These are phyloP conservation scores for Ceratocystiopsis sp. DNA, from an alignment of 2,329 filamentous ascomycete genomes.

Conservation along the genomic window DNA sequence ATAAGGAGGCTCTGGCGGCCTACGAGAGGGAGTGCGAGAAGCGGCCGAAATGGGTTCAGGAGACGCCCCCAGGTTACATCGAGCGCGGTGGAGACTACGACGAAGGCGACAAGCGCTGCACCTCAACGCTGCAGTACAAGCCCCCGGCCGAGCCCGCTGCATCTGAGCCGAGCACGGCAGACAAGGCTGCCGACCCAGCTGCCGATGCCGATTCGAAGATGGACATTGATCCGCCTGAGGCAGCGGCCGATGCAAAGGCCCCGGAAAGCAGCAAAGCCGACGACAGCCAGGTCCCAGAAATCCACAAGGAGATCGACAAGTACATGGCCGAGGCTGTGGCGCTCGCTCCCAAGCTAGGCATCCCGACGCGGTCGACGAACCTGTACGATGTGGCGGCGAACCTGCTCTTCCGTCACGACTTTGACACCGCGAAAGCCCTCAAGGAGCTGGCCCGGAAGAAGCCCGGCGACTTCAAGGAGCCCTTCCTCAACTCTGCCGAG, in stretches of 20 bases:
- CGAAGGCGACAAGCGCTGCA: constrained; percentile 56
- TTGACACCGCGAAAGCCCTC: constrained; percentile 53
- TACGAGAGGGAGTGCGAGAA: constrained; percentile 75
- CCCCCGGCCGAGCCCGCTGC: constrained; percentile 31
- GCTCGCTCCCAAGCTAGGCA: constrained; percentile 48
- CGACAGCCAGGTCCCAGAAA: constrained; percentile 19
- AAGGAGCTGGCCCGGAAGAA: constrained; percentile 51
- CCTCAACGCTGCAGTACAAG: constrained; percentile 62
- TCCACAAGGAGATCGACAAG: constrained; percentile 47
- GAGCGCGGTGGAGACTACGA: constrained; percentile 63
- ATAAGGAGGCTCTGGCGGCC: constrained; percentile 64
- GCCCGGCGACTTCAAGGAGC: constrained; percentile 64
- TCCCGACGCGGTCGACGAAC: constrained; percentile 66
- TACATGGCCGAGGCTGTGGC: constrained; percentile 58
- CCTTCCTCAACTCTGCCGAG: constrained; percentile 60
- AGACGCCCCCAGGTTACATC: constrained; percentile 76
- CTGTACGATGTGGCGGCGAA: constrained; percentile 70
- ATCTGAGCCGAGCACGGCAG: no score
- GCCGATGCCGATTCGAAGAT: constrained; percentile 2
- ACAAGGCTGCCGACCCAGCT: neutral
- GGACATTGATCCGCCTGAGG: constrained; percentile 3
- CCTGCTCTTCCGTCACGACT: constrained; percentile 54
- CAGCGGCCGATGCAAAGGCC: neutral
- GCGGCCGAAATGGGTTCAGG: constrained; percentile 83
- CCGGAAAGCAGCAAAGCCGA: constrained; percentile 15